These are phyloP conservation scores for Mariannaea elegans DNA, from an alignment of 2,329 filamentous ascomycete genomes.

Conservation along the genomic window DNA sequence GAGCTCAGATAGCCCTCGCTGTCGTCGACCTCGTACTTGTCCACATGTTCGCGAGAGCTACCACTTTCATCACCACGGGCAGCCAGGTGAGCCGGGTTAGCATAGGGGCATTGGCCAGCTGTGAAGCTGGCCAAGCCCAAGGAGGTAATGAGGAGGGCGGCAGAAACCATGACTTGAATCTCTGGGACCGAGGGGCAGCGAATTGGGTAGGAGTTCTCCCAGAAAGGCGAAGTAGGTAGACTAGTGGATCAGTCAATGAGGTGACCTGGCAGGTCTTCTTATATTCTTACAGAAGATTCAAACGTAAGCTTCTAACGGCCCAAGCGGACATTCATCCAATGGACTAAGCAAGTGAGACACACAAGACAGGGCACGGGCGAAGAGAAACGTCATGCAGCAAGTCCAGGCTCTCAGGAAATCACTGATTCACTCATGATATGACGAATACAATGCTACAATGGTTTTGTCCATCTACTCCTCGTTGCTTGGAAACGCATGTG, in stretches of 20 bases:
- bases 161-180: slow-evolving; percentile 37
- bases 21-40: slow-evolving; percentile 59
- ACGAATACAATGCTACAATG: slow-evolving; percentile 5
- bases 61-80: slow-evolving; percentile 35
- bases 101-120: slow-evolving; percentile 47
- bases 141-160: slow-evolving; percentile 32
- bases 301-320: background rate
- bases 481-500: background rate
- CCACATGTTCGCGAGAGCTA: slow-evolving; percentile 46
- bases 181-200: background rate
- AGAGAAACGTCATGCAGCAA: slow-evolving; percentile 14
- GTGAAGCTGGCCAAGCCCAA: slow-evolving; percentile 41
- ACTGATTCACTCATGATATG: background rate
- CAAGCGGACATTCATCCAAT: background rate
- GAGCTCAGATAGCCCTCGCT: slow-evolving; percentile 66
- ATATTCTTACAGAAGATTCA: slow-evolving; percentile 11
- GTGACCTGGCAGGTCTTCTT: slow-evolving; percentile 17
- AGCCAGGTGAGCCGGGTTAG: slow-evolving; percentile 39
- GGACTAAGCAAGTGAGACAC: slow-evolving; percentile 1
- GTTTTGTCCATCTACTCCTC: slow-evolving; percentile 12
- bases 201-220: no score
- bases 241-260: background rate
- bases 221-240: background rate
- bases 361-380: background rate
- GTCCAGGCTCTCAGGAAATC: slow-evolving; percentile 5